Evolutionary conservation across 768 basidiomycete species (phyloP).

Genomic region (Amanita subjunquillea): DNA sequence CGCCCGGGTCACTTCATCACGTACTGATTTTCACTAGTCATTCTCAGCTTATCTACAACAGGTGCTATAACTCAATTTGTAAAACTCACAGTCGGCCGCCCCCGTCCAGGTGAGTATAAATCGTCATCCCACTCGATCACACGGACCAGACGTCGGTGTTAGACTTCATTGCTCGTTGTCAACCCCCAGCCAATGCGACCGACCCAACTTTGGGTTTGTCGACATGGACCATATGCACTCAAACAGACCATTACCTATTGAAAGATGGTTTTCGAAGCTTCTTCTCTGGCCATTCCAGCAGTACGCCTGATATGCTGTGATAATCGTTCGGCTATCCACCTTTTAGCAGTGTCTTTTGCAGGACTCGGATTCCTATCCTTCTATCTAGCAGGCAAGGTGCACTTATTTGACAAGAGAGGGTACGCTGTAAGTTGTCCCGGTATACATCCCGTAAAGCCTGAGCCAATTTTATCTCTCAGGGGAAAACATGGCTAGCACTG

Average conservation of each 20-base stretch:
- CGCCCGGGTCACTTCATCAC: background rate
- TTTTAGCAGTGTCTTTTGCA: constrained; percentile 71
- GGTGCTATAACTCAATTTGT: constrained; percentile 76
- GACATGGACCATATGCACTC: constrained; percentile 72
- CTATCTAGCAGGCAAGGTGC: constrained; percentile 88
- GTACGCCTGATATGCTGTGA: constrained; percentile 29
- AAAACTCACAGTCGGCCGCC: constrained; percentile 84
- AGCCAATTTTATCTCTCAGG: constrained; percentile 19
- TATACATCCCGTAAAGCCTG: constrained; percentile 1
- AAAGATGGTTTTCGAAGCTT: constrained; percentile 89
- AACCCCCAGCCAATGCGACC: constrained; percentile 49
- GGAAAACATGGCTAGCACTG: constrained; percentile 79
- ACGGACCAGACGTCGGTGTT: background rate
- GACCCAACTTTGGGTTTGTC: constrained; percentile 70
- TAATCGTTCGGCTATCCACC: background rate
- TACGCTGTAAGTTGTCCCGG: constrained; percentile 38
- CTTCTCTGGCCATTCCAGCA: constrained; percentile 82
- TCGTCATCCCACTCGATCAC: background rate
- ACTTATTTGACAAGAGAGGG: constrained; percentile 77
- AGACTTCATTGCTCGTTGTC: constrained; percentile 63
- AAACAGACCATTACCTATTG: constrained; percentile 43
- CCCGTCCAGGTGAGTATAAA: constrained; percentile 57
- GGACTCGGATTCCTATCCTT: constrained; percentile 84
- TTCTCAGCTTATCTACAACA: constrained; percentile 54
- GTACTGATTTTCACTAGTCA: constrained; percentile 29